A percentile compares a stretch with the other conserved stretches of the same genome.
Evolutionary conservation across 2,329 filamentous ascomycete species (phyloP).

Genomic region (Epichloe bromicola): DNA sequence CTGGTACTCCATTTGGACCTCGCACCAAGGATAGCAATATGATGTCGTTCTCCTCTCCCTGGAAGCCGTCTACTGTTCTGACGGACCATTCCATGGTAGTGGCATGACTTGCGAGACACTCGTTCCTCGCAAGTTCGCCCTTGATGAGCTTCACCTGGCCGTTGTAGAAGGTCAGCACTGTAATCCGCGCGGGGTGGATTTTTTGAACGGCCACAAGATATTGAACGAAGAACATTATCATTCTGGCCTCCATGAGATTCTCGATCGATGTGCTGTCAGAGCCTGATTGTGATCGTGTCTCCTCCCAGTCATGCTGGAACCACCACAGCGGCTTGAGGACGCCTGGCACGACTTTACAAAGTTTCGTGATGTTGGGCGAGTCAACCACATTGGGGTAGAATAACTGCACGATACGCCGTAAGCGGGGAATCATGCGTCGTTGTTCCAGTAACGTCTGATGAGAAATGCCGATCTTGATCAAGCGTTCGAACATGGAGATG

Average conservation of each 20-base stretch:
- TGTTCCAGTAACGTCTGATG: constrained; percentile 56
- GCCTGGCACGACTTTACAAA: constrained; percentile 30
- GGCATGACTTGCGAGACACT: constrained; percentile 10
- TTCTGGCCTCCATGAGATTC: constrained; percentile 60
- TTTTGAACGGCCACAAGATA: constrained; percentile 52
- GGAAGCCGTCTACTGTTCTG: constrained; percentile 76
- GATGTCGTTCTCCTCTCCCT: constrained; percentile 82
- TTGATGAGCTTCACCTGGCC: constrained; percentile 61
- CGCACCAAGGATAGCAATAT: constrained; percentile 71
- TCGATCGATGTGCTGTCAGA: constrained; percentile 48
- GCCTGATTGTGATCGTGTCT: constrained; percentile 34
- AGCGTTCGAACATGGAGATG: constrained; percentile 66
- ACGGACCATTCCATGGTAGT: constrained; percentile 38
- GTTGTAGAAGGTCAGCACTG: constrained; percentile 77
- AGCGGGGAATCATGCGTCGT: constrained; percentile 39
- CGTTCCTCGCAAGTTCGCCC: constrained; percentile 26
- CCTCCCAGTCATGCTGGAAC: constrained; percentile 37
- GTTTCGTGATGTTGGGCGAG: constrained; percentile 18
- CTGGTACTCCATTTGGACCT: constrained; percentile 47
- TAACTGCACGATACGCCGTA: constrained; percentile 30
- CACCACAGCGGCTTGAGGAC: constrained; percentile 28
- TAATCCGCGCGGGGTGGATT: constrained; percentile 47
- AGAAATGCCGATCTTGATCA: constrained; percentile 52
- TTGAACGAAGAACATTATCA: constrained; percentile 59
- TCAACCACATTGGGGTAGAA: constrained; percentile 35